These are phyloP conservation scores for Paecilomyces sp. DNA, from an alignment of 2,329 filamentous ascomycete genomes.

Conservation along the genomic window DNA sequence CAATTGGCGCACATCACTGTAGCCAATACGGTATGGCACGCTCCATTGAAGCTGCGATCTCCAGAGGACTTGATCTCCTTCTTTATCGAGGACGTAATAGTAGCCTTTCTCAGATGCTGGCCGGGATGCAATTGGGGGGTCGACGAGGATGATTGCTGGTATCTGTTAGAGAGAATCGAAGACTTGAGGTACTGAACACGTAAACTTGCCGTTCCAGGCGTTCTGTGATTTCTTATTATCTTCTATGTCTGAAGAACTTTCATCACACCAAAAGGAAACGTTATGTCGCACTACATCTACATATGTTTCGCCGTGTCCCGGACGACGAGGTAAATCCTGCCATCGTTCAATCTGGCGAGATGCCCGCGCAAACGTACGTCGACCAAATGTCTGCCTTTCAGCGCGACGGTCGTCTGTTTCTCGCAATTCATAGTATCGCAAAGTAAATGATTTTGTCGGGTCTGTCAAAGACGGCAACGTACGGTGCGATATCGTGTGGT, in stretches of 20 bases:
- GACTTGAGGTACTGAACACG: not conserved
- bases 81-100: not conserved
- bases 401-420: not conserved
- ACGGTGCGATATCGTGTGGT: not conserved
- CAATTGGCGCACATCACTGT: not conserved
- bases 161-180: not conserved
- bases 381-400: not conserved
- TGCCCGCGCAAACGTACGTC: not conserved
- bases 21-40: not conserved
- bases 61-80: not conserved
- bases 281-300: not conserved
- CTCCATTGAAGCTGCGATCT: not conserved
- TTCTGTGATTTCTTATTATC: not conserved
- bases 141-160: not conserved
- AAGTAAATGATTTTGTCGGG: not conserved
- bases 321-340: not conserved
- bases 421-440: not conserved
- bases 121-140: not conserved
- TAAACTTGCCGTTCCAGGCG: not conserved
- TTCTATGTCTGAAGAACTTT: not conserved
- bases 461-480: not conserved
- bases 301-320: not conserved
- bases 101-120: not conserved
- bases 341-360: not conserved
- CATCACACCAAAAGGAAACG: not conserved